Evolutionary conservation across 192 early-diverging fungal genomes (phyloP).

Genomic region (Gryganskiella cystojenkinii): DNA sequence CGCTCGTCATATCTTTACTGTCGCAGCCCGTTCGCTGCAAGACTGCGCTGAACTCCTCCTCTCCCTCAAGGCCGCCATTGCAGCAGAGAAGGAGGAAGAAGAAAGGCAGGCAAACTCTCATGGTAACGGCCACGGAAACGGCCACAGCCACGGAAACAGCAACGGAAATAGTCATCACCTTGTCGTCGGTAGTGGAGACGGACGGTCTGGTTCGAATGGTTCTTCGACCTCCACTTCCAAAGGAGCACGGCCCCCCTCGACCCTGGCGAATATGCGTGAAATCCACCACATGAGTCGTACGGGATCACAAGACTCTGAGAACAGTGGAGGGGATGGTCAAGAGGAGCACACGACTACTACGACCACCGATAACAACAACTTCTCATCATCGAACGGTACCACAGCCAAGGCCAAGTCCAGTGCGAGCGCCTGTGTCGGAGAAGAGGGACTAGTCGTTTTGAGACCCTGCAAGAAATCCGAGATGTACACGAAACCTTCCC

Average conservation of each 20-base stretch:
- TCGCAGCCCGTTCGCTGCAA: slow-evolving; percentile 26
- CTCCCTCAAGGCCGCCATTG: slow-evolving; percentile 26
- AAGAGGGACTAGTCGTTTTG: not conserved
- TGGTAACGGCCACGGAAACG: too few species aligned
- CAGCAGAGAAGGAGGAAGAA: slow-evolving; percentile 13
- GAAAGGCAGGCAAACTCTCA: slow-evolving; percentile 5
- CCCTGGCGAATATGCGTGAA: too few species aligned
- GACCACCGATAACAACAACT: not conserved
- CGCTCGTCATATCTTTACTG: not conserved
- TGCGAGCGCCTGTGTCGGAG: not conserved
- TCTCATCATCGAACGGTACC: not conserved
- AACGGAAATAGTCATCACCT: not conserved
- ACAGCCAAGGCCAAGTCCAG: not conserved
- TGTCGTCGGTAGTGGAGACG: too few species aligned
- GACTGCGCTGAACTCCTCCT: slow-evolving; percentile 36
- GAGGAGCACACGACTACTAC: not conserved
- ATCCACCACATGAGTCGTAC: slow-evolving; percentile 30
- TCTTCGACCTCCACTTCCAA: not conserved
- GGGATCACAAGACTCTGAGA: slow-evolving; percentile 12
- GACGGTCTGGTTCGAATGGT: not conserved
- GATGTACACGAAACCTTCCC: slow-evolving; percentile 49
- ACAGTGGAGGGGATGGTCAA: not conserved
- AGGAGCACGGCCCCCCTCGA: too few species aligned
- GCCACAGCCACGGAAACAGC: not conserved
- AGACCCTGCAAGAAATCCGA: slow-evolving; percentile 40